These are phyloP conservation scores for Apium graveolens DNA, from an alignment of 129 eudicot species.

Conservation along the genomic window DNA sequence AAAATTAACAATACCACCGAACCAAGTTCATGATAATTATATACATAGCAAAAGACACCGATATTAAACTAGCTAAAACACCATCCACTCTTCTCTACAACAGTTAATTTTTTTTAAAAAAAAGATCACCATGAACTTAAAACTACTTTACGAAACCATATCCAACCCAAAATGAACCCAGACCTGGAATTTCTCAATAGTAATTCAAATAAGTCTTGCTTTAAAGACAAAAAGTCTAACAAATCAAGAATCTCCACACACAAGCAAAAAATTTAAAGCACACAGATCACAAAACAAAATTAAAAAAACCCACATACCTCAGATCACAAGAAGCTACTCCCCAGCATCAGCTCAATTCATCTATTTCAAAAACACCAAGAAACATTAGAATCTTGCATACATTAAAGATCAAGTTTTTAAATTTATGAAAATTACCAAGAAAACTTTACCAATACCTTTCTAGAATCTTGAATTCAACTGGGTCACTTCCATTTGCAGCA, in stretches of 20 bases:
- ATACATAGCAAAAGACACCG: neutral
- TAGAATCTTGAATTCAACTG: neutral
- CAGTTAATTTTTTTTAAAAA: too few species aligned
- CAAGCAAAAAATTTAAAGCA: neutral
- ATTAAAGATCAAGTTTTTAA: conserved; percentile 4
- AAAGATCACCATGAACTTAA: neutral
- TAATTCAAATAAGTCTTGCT: neutral
- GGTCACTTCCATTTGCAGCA: conserved; percentile 3
- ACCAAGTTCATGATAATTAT: neutral
- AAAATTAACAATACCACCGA: neutral
- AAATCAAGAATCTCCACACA: neutral
- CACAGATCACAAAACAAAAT: conserved; percentile 12
- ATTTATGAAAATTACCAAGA: conserved; percentile 3
- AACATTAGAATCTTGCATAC: conserved; percentile 6
- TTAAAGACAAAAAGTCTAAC: neutral
- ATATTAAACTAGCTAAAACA: neutral
- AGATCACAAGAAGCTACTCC: conserved; percentile 2
- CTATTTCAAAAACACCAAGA: conserved; percentile 1
- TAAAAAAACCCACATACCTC: neutral
- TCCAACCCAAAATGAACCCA: neutral
- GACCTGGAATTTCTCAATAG: neutral
- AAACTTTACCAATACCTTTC: neutral
- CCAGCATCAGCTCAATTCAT: conserved; percentile 12
- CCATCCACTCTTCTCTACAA: neutral
- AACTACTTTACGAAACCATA: neutral